Conservation (phyloP, 2,329 filamentous ascomycete genomes). For the Fusarium continuum region DNA sequence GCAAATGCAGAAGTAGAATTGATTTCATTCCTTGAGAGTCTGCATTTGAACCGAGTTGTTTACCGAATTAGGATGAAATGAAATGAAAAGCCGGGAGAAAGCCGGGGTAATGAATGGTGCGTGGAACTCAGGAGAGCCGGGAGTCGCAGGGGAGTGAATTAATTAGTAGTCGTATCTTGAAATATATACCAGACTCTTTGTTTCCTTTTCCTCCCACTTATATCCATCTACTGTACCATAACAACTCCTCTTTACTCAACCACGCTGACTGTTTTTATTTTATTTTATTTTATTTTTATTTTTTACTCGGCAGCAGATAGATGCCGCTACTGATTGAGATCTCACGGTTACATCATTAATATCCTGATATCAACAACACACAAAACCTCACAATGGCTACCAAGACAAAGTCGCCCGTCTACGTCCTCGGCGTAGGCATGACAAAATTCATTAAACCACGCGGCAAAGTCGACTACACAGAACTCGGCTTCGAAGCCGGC, state of each 20-base stretch:
- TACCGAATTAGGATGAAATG: conserved; percentile 15
- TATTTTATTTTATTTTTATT: background rate
- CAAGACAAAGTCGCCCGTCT: conserved; percentile 66
- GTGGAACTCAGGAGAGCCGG: too few relatives aligned
- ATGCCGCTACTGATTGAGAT: background rate
- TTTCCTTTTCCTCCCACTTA: background rate
- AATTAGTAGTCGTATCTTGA: too few relatives aligned
- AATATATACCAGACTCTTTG: too few relatives aligned
- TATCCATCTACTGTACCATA: too few relatives aligned
- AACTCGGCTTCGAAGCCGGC: conserved; percentile 91
- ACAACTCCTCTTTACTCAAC: background rate
- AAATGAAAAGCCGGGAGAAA: too few relatives aligned
- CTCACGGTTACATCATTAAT: background rate
- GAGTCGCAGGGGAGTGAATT: too few relatives aligned
- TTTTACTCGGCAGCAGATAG: too few relatives aligned
- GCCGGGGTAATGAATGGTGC: conserved; percentile 1
- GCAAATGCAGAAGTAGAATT: background rate
- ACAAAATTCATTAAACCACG: conserved; percentile 99
- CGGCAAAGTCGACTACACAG: conserved; percentile 92
- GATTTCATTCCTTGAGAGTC: conserved; percentile 12
- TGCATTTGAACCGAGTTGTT: conserved; percentile 22
- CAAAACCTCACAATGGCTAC: conserved; percentile 53
- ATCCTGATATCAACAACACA: background rate
- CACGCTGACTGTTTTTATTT: background rate
- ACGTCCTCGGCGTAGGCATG: conserved; percentile 97